These are phyloP conservation scores for Pyrenochaeta sp. DNA, from an alignment of 2,329 filamentous ascomycete species.

Conservation along the genomic window DNA sequence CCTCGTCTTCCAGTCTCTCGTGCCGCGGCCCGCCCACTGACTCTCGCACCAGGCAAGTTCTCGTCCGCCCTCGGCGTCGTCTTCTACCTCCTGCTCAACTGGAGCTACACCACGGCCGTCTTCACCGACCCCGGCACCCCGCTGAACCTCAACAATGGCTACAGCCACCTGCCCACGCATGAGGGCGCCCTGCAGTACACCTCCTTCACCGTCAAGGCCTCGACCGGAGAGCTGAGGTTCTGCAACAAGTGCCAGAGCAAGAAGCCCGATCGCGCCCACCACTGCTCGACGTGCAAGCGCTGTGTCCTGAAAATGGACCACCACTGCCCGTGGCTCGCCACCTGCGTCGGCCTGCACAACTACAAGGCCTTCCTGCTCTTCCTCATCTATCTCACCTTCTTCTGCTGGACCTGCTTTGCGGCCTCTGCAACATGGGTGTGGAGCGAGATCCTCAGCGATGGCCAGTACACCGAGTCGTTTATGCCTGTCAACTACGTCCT, in stretches of 20 bases:
- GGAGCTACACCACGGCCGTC: slow-evolving; percentile 90
- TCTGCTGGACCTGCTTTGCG: slow-evolving; percentile 83
- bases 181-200: slow-evolving; percentile 66
- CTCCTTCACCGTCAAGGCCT: slow-evolving; percentile 87
- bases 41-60: slow-evolving; percentile 47
- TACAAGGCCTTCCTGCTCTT: slow-evolving; percentile 97
- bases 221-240: slow-evolving; percentile 81
- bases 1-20: not conserved
- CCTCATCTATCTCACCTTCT: slow-evolving; percentile 85
- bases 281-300: slow-evolving; percentile 92
- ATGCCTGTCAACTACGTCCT: slow-evolving; percentile 92
- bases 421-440: slow-evolving; percentile 84
- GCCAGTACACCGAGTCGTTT: slow-evolving; percentile 74
- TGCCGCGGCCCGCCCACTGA: slow-evolving; percentile 6
- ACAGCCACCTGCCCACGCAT: slow-evolving; percentile 81
- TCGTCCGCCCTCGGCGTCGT: slow-evolving; percentile 70
- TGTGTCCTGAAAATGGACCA: slow-evolving; percentile 99
- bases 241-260: slow-evolving; percentile 97
- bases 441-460: slow-evolving; percentile 76
- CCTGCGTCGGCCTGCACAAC: slow-evolving; percentile 91
- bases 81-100: slow-evolving; percentile 82
- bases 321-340: slow-evolving; percentile 97
- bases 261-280: slow-evolving; percentile 95
- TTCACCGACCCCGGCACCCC: slow-evolving; percentile 87
- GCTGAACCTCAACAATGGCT: slow-evolving; percentile 62